Evolutionary conservation across 495 filamentous ascomycete genomes (phyloP).

Genomic region (Aspergillus olivimuriae): DNA sequence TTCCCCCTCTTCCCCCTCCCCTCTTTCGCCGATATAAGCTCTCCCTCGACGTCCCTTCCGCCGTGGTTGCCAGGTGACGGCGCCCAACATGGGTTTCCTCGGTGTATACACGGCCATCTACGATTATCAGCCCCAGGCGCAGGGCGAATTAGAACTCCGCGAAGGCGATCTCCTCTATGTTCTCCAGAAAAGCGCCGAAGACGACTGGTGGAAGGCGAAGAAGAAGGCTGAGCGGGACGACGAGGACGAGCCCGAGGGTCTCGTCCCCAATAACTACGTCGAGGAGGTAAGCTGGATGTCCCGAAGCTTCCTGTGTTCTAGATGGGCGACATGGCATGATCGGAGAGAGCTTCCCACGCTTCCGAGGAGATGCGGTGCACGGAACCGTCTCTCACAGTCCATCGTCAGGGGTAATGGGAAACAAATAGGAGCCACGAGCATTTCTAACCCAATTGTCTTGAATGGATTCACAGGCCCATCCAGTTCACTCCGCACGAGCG

Average conservation of each 20-base stretch:
- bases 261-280: slow-evolving; percentile 94
- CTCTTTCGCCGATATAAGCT: slow-evolving; percentile 14
- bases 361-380: neutral
- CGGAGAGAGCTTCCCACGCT: neutral
- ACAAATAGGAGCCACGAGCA: too few species aligned
- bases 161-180: slow-evolving; percentile 93
- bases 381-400: neutral
- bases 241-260: slow-evolving; percentile 87
- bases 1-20: slow-evolving; percentile 15
- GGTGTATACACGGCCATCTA: slow-evolving; percentile 89
- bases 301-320: neutral
- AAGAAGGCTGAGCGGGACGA: slow-evolving; percentile 89
- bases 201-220: slow-evolving; percentile 98
- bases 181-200: slow-evolving; percentile 80
- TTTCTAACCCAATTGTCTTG: neutral
- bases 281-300: slow-evolving; percentile 67
- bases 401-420: slow-evolving; percentile 5
- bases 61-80: slow-evolving; percentile 5
- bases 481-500: slow-evolving; percentile 68
- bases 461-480: slow-evolving; percentile 53
- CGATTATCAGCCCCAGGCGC: slow-evolving; percentile 86
- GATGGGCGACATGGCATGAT: neutral
- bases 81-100: slow-evolving; percentile 63
- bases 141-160: slow-evolving; percentile 77
- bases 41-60: too few species aligned